Base-by-base conservation (phyloP, 805 yeast genomes). In the Zygosaccharomyces gambellarensis region DNA sequence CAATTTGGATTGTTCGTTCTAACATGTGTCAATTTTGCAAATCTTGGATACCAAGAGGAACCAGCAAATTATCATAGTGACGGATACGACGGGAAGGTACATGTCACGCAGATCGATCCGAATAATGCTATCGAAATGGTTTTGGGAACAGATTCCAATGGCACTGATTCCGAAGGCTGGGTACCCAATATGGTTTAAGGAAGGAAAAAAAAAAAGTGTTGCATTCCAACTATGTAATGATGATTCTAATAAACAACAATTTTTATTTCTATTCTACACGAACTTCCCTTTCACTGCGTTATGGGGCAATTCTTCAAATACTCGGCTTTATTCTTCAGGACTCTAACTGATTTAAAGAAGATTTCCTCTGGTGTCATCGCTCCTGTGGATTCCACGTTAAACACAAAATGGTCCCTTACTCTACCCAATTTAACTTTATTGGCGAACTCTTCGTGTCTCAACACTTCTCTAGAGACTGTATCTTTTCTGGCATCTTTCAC, bases 311-410 rank as follows among this genome's bases (percentile, higher is more conserved):
- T 80, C 65, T 86, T 81, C 68, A 87, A 74, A 64, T 83, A 85
- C 55, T 83, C 87, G 31, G 87, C 90, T 73, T 94, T 94, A 64
- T 85, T 84, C 70, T 82, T 87, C 67, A 94, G 76, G 47, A 90
- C 83, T 67, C 92, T 79, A 45, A 94, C 86, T 52, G 92, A 82
- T 69, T 92, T 94, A 72, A 89, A 82, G 71, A 94, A 94, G 47
- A 94, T 89, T 72, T 92, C 98, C 61, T 88, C 96, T 21, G 99
- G 97, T 12, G 89, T 75, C 96, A 94, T 90, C 38, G 97, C 96
- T 36, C 99, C 98, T 2, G 96, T 84, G 49, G 92, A 83, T 71
- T 94, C 99, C 42, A 94, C 90, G 61, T 90, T 88, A 75, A 89
- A 94, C 46, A 94, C 87, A 68, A 94, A 94, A 62, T 94, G 96